Evolutionary conservation across 2,329 filamentous ascomycete genomes (phyloP), one percentile per base, ranked within the genome.

Genomic region (Epichloe sylvatica): DNA sequence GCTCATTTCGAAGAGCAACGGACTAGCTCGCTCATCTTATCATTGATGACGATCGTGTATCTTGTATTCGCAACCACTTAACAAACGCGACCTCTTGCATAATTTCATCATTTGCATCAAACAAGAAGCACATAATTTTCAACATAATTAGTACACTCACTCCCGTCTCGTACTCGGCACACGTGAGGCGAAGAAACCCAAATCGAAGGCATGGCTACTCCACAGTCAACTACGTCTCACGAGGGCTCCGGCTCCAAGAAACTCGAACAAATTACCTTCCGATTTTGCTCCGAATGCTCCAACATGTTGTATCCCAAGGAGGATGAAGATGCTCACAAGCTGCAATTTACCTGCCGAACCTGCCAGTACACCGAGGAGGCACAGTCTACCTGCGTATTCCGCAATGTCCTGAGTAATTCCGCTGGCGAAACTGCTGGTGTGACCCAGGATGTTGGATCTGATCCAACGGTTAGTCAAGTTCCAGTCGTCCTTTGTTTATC

Each of bases 241-340:
- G 69, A 71, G 43, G 67, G 60, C 55, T 61, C 63, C 46, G 66
- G 62, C 52, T 71, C 75, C 59, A 75, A 74, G 60, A 72, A 72
- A 57, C 71, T 74, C 56, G 82, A 91, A 70, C 88, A 94, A 67
- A 90, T 97, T 68, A 89, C 87, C 45, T 98, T 97, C 70, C 84
- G 87, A 62, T 98, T 98, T 77, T 98, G 92, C 74, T 89, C 88
- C 60, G 92, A 98, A 76, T 98, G 92, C 73, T 95, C 90, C 60
- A 98, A 98, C 75, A 86, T 98, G 78, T 76, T 98, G 49, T 97
- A 97, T 64, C 92, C 92, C 46, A 92, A 94, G 70, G 94, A 98
- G 74, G 89, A 98, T 69, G 81, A 84, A 54, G 75, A 83, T 53
- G 81, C 81, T 54, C 86, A 86, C 71, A 83, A 82, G 61, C 82